phyloP scores from a whole-genome alignment of 176 grass and related monocot species.

The Oryza glaberrima region DNA sequence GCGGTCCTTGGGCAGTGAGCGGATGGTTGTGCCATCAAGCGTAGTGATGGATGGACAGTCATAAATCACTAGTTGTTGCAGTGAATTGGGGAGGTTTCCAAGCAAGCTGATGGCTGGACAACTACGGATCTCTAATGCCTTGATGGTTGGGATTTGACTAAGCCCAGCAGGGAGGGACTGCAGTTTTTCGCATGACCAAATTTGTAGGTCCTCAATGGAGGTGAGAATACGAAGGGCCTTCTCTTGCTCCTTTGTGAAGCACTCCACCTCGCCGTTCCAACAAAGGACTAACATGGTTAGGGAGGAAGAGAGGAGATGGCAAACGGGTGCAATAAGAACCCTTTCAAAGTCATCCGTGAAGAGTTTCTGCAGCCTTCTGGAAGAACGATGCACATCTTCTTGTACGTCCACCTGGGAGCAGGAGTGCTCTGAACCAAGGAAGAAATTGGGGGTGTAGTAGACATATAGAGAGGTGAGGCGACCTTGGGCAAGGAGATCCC shows the following conservation, averaged over 20 bases:
- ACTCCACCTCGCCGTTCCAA: accelerated
- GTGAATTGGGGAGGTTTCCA: neutral
- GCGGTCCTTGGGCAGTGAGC: neutral
- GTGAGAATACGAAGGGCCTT: neutral
- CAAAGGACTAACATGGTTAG: accelerated
- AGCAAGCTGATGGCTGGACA: neutral
- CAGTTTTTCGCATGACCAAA: neutral
- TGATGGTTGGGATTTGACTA: neutral
- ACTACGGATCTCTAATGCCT: accelerated
- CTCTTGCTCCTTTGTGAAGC: slow-evolving; percentile 7
- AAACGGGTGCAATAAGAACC: neutral
- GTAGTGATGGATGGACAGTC: neutral
- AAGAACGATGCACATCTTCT: no score
- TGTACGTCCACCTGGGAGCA: no score
- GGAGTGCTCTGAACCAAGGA: no score
- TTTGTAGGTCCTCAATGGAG: neutral
- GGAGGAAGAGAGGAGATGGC: slow-evolving; percentile 12
- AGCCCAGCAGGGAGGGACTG: neutral
- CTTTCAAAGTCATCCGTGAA: neutral
- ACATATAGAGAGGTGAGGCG: no score
- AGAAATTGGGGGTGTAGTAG: no score
- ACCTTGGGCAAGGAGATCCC: no score
- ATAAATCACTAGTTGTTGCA: accelerated
- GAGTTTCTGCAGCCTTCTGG: no score
- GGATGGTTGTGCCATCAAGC: neutral